Percentiles rank a stretch among this genome's conserved stretches.
Evolutionary conservation across 106 monocot species (phyloP).

Genomic region (Phalaenopsis aphrodite): DNA sequence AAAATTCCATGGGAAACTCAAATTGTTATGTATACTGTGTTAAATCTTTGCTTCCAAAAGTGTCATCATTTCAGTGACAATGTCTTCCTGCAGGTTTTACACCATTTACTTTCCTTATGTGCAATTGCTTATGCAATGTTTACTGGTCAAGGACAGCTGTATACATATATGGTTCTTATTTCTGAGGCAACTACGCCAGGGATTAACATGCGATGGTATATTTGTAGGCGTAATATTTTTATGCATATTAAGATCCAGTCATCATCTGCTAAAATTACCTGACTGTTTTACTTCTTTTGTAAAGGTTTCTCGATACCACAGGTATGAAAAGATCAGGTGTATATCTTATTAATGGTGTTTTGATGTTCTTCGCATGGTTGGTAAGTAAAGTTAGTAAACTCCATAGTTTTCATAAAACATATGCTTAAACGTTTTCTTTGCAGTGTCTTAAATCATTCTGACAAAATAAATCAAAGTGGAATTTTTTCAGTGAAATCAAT

Average conservation of each 20-base stretch:
- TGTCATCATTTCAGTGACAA: background rate
- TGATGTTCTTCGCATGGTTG: slow-evolving; percentile 84
- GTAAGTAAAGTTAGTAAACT: slow-evolving; percentile 21
- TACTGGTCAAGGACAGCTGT: slow-evolving; percentile 80
- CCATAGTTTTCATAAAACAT: slow-evolving; percentile 2
- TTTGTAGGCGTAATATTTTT: slow-evolving; percentile 20
- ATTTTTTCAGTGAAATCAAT: background rate
- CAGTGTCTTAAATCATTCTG: background rate
- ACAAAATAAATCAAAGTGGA: background rate
- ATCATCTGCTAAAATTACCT: background rate
- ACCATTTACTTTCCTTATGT: slow-evolving; percentile 70
- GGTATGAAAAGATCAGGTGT: slow-evolving; percentile 77
- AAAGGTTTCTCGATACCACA: slow-evolving; percentile 89
- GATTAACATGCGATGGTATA: slow-evolving; percentile 89
- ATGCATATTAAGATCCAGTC: background rate
- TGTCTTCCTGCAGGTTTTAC: slow-evolving; percentile 41
- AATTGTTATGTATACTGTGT: background rate
- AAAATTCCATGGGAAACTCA: slow-evolving; percentile 1
- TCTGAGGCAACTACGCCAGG: slow-evolving; percentile 91
- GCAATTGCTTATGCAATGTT: slow-evolving; percentile 64
- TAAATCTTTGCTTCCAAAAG: background rate
- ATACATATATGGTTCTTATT: slow-evolving; percentile 79
- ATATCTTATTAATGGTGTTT: slow-evolving; percentile 75
- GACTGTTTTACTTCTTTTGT: background rate
- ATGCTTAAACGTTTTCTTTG: background rate